A percentile compares a stretch with the other conserved stretches of the same genome.
Evolutionary conservation across 169 alveolate species (phyloP).

Genomic region (Fabrea salina): DNA sequence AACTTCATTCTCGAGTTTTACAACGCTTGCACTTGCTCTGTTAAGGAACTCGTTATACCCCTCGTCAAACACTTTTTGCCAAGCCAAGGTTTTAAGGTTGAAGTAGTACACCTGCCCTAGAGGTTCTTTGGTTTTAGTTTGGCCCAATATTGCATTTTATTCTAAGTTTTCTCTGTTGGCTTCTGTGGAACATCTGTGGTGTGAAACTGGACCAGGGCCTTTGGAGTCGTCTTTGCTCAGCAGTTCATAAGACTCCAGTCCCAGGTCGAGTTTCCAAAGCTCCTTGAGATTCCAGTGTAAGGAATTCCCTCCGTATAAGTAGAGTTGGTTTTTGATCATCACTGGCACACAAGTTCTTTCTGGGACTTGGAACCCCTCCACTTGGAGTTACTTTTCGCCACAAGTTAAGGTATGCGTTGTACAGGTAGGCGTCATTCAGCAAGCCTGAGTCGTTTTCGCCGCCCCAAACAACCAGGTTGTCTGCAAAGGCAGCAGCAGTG

Average conservation of each 20-base stretch:
- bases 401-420: neutral
- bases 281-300: neutral
- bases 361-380: neutral
- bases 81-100: no score
- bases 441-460: neutral
- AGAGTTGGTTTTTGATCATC: neutral
- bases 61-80: no score
- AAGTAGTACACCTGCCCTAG: no score
- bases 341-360: neutral
- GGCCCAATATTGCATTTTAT: no score
- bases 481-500: neutral
- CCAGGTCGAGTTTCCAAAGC: neutral
- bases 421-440: constrained; percentile 5
- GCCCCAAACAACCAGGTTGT: neutral
- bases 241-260: neutral
- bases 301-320: neutral
- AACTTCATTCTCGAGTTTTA: neutral
- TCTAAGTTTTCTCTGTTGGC: no score
- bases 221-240: neutral
- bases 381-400: neutral
- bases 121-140: no score
- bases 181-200: no score
- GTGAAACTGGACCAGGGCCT: no score
- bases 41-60: no score
- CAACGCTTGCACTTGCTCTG: neutral